Evolutionary conservation across 2,329 filamentous ascomycete genomes (phyloP), one percentile per base, ranked within the genome.

Genomic region (Truncatella angustata): DNA sequence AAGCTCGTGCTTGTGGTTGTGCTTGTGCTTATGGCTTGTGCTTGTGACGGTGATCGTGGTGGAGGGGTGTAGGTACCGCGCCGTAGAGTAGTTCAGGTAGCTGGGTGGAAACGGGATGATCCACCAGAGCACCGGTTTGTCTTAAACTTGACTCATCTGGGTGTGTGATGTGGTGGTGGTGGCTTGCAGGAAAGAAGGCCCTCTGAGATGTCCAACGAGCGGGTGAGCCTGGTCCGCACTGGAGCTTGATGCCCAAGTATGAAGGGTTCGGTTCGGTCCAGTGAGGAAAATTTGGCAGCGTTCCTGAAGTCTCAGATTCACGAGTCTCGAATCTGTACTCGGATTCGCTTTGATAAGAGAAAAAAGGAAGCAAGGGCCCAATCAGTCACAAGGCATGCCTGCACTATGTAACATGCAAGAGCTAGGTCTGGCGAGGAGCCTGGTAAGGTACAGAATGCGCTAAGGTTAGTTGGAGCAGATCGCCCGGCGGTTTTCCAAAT

Each of bases 141-240:
- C 40, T 44, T 44, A 44, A 20, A 23, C 12, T 7, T 44, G 45
- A 49, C 14, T 49, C 45, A 49, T 49, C 45, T 49, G 45, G 45
- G 12, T 11, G 36, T 11, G 36, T n/a, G n/a, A n/a, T n/a, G n/a
- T n/a, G n/a, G n/a, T n/a, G n/a, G n/a, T n/a, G n/a, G n/a, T n/a
- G n/a, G n/a, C n/a, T n/a, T n/a, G n/a, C n/a, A n/a, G n/a, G n/a
- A n/a, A n/a, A n/a, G n/a, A n/a, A n/a, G n/a, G n/a, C n/a, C n/a
- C n/a, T n/a, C n/a, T n/a, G n/a, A n/a, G n/a, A n/a, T n/a, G n/a
- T n/a, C n/a, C n/a, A n/a, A n/a, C n/a, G n/a, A n/a, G n/a, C n/a
- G n/a, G 28, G 14, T 32, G 14, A 9, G 28, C 14, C 2, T 7
- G 14, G 28, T 9, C 28, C 14, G 28, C 14, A 14, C 28, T 32